phyloP scores from a whole-genome alignment of 2,329 filamentous ascomycete species.

The Atkinsonella hypoxylon region DNA sequence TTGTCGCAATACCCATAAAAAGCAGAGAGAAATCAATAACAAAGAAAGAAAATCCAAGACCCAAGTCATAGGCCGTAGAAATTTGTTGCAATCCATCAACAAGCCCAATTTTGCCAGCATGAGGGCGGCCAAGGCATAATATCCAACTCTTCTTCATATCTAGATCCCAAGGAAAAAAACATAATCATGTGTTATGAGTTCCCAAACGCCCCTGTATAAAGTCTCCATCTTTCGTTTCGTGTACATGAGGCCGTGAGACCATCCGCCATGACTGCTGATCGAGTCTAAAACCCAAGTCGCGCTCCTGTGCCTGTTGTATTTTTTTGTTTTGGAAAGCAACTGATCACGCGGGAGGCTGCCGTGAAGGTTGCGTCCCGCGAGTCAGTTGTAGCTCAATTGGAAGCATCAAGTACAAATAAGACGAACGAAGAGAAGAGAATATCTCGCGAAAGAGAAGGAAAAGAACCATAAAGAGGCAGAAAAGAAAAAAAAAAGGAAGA shows the following conservation, averaged over 20 bases:
- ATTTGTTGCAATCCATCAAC: not conserved
- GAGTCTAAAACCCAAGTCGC: conserved; percentile 1
- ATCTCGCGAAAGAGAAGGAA: not conserved
- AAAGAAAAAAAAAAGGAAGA: not conserved
- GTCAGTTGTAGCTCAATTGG: too few relatives aligned
- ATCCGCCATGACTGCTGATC: not conserved
- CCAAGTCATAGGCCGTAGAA: not conserved
- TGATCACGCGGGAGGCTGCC: too few relatives aligned
- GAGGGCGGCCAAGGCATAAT: not conserved
- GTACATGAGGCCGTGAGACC: not conserved
- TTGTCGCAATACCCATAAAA: not conserved
- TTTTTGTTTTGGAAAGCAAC: not conserved
- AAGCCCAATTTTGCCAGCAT: not conserved
- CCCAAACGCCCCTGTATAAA: conserved; percentile 2
- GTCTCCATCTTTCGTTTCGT: not conserved
- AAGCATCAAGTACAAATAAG: not conserved
- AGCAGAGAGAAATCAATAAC: not conserved
- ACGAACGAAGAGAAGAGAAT: not conserved
- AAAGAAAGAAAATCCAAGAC: not conserved
- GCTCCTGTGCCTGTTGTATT: not conserved
- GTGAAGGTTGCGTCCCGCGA: too few relatives aligned
- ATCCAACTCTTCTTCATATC: not conserved
- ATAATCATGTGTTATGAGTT: not conserved
- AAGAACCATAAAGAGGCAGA: not conserved
- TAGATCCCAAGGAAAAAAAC: not conserved